Conservation (phyloP, 2,329 filamentous ascomycete species). For the Fulvia fulva region DNA sequence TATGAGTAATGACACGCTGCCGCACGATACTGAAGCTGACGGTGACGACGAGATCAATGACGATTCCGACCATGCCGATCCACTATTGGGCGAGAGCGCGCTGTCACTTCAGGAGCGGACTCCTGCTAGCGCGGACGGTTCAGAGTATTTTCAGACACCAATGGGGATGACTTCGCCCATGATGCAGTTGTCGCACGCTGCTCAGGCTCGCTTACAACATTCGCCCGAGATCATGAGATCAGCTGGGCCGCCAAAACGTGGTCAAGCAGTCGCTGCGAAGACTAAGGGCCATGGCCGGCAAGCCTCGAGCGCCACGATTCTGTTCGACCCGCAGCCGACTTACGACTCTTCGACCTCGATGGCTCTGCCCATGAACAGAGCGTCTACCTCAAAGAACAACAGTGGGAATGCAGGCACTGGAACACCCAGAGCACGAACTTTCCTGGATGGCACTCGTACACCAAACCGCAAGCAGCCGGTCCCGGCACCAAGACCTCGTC, state of each 20-base stretch:
- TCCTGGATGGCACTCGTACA: slow-evolving; percentile 11
- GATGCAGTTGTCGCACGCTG: slow-evolving; percentile 25
- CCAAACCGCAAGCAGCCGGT: slow-evolving; percentile 11
- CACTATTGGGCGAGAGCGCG: slow-evolving; percentile 31
- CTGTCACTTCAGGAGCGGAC: slow-evolving; percentile 30
- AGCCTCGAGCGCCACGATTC: slow-evolving; percentile 74
- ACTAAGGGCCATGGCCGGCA: slow-evolving; percentile 61
- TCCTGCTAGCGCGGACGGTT: slow-evolving; percentile 31
- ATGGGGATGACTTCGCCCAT: slow-evolving; percentile 24
- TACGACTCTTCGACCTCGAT: slow-evolving; percentile 37
- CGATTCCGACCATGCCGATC: slow-evolving; percentile 53
- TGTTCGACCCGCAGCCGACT: slow-evolving; percentile 64
- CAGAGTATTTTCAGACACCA: slow-evolving; percentile 44
- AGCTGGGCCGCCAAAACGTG: slow-evolving; percentile 29
- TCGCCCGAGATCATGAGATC: slow-evolving; percentile 27
- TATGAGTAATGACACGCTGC: slow-evolving; percentile 41
- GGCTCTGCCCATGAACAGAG: slow-evolving; percentile 15
- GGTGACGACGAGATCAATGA: slow-evolving; percentile 89
- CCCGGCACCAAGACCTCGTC: slow-evolving; percentile 48
- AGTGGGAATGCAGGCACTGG: slow-evolving; percentile 31
- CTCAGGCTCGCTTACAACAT: slow-evolving; percentile 23
- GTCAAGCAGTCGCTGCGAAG: slow-evolving; percentile 21
- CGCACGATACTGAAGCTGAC: slow-evolving; percentile 72
- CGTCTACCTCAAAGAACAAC: slow-evolving; percentile 25
- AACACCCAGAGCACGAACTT: slow-evolving; percentile 21